Evolutionary conservation across 208 protist genomes (phyloP).

Genomic region (Strigomonas culicis): DNA sequence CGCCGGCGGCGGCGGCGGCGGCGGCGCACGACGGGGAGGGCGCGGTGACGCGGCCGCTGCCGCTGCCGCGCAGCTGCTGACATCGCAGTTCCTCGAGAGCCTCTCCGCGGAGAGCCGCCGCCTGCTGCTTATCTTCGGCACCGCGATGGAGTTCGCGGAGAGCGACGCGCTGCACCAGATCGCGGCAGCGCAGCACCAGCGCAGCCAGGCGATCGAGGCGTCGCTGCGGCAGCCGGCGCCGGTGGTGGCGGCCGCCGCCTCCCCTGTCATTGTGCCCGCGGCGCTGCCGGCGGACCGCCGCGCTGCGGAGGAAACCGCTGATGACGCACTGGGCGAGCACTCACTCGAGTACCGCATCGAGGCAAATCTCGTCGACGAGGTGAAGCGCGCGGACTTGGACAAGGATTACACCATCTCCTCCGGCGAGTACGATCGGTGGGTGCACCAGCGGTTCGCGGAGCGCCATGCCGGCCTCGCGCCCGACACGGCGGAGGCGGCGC

Average conservation of each 20-base stretch:
- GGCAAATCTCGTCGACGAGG: conserved; percentile 72
- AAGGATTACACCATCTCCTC: conserved; percentile 69
- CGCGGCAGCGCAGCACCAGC: too few species aligned
- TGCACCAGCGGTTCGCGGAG: conserved; percentile 19
- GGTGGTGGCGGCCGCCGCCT: too few species aligned
- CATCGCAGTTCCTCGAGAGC: conserved; percentile 35
- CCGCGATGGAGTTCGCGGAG: conserved; percentile 80
- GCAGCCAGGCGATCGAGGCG: too few species aligned
- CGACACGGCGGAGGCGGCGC: conserved; percentile 13
- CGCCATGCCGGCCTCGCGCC: conserved; percentile 10
- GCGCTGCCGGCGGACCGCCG: too few species aligned
- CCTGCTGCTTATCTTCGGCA: conserved; percentile 75
- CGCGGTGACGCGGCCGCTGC: too few species aligned
- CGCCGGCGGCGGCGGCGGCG: background rate
- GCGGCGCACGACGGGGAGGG: too few species aligned
- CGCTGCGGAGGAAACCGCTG: too few species aligned
- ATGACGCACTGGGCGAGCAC: too few species aligned
- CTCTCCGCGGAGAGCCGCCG: conserved; percentile 71
- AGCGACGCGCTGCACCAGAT: conserved; percentile 17
- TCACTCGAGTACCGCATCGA: too few species aligned
- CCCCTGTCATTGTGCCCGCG: too few species aligned
- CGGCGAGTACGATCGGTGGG: conserved; percentile 73
- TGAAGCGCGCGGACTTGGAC: conserved; percentile 71
- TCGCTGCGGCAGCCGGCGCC: too few species aligned
- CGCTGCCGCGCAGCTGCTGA: too few species aligned